These are phyloP conservation scores for Plantago ovata DNA, from an alignment of 257 asterid genomes.

Conservation along the genomic window DNA sequence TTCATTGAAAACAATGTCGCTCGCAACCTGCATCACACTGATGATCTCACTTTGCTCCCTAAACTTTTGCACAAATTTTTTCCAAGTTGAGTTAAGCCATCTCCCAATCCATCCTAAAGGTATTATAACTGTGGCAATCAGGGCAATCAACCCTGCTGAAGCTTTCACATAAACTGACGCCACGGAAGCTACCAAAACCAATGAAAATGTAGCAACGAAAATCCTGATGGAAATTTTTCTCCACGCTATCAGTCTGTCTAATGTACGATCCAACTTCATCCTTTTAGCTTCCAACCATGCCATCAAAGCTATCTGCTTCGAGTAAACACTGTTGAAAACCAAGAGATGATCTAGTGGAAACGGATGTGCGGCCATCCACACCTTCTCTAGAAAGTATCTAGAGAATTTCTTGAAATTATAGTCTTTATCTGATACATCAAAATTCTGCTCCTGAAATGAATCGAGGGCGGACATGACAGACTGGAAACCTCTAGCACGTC, in stretches of 20 bases:
- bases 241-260: slow-evolving; percentile 52
- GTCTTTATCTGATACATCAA: background rate
- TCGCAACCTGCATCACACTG: slow-evolving; percentile 50
- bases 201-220: slow-evolving; percentile 56
- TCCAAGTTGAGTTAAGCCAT: slow-evolving; percentile 72
- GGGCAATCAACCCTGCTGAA: slow-evolving; percentile 66
- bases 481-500: slow-evolving; percentile 31
- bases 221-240: slow-evolving; percentile 64
- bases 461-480: slow-evolving; percentile 43
- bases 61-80: slow-evolving; percentile 50
- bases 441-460: slow-evolving; percentile 51
- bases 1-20: slow-evolving; percentile 48
- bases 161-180: slow-evolving; percentile 83
- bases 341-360: slow-evolving; percentile 60
- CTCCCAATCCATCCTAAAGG: slow-evolving; percentile 79
- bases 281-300: slow-evolving; percentile 49
- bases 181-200: slow-evolving; percentile 67
- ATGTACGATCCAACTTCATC: slow-evolving; percentile 52
- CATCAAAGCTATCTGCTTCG: slow-evolving; percentile 52
- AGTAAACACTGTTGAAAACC: slow-evolving; percentile 44
- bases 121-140: slow-evolving; percentile 77
- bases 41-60: slow-evolving; percentile 57
- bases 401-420: slow-evolving; percentile 29
- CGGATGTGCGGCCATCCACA: slow-evolving; percentile 59
- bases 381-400: background rate